Evolutionary conservation across 306 rosid species (phyloP), one percentile per base, ranked within the genome.

Genomic region (Elaeagnus macrophylla): DNA sequence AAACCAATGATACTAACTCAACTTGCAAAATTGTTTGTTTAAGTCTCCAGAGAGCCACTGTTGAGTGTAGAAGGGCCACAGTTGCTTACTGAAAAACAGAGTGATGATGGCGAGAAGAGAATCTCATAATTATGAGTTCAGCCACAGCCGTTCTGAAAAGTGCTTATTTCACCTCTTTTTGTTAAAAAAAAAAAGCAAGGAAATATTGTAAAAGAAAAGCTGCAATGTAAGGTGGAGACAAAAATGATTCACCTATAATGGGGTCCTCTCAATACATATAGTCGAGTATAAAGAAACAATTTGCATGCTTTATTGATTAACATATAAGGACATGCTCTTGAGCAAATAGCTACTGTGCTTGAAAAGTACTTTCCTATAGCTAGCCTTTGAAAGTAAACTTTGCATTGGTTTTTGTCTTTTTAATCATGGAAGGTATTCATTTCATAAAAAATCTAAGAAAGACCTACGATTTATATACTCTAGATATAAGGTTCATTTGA

Each of bases 91-190:
- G 4, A 2, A 25, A 25, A 25, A 25, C 32, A 25, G 32, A 25
- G 32, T 25, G 32, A 25, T 25, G 4, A 25, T 25, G 32, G 32
- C 4, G 32, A 25, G 2, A 25, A 25, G 32, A 25, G 32, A 25
- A 25, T 25, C 2, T 25, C 32, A 83, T 60, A 76, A 90, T 86
- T 80, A 90, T 86, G 91, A 77, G 78, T 67, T 58, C 58, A 44
- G 86, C 95, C 78, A 83, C 58, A 44, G 86, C 97, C 78, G 84
- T 82, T 84, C 75, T 47, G 42, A 59, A 44, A 61, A 73, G 66
- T 70, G 19, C 7, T 53, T 60, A 6, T 54, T 70, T 70, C 70
- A 37, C 66, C 60, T 59, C 72, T 78, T 71, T 74, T 2, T 60
- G 74, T 80, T 71, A 74, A 62, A 70, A 70, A 74, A 62, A 70